phyloP scores from a whole-genome alignment of 768 basidiomycete genomes.

The Termitomyces sp. region DNA sequence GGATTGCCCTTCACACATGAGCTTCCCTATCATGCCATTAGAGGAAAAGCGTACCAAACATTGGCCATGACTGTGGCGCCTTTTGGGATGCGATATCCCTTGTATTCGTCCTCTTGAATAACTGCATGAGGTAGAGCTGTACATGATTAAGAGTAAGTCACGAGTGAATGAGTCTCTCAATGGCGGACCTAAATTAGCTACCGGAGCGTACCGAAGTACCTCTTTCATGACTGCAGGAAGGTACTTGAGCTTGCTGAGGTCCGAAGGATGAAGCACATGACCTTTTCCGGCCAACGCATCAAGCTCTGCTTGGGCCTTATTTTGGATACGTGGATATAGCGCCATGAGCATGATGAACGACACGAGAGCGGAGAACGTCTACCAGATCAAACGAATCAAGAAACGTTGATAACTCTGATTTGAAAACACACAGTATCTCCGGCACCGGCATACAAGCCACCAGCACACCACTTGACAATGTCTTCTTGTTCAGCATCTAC shows the following conservation, averaged over 20 bases:
- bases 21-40: background rate
- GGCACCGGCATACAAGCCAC: constrained; percentile 42
- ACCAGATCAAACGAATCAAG: background rate
- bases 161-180: background rate
- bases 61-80: constrained; percentile 40
- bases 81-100: constrained; percentile 38
- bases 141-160: background rate
- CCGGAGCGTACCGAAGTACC: constrained; percentile 33
- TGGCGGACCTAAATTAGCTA: constrained; percentile 31
- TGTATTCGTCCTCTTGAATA: constrained; percentile 38
- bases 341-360: constrained; percentile 47
- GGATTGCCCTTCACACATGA: constrained; percentile 28
- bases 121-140: constrained; percentile 37
- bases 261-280: constrained; percentile 25
- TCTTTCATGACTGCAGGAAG: constrained; percentile 33
- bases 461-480: constrained; percentile 44
- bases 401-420: background rate
- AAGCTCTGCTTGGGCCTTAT: constrained; percentile 33
- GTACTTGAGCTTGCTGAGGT: constrained; percentile 24
- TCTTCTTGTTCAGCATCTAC: constrained; percentile 32
- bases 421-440: constrained; percentile 31
- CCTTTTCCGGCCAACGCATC: constrained; percentile 25
- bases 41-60: constrained; percentile 28
- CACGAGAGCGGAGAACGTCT: constrained; percentile 43
- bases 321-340: constrained; percentile 35